phyloP scores from a whole-genome alignment of 441 rosid species.

The Erodium trifolium region DNA sequence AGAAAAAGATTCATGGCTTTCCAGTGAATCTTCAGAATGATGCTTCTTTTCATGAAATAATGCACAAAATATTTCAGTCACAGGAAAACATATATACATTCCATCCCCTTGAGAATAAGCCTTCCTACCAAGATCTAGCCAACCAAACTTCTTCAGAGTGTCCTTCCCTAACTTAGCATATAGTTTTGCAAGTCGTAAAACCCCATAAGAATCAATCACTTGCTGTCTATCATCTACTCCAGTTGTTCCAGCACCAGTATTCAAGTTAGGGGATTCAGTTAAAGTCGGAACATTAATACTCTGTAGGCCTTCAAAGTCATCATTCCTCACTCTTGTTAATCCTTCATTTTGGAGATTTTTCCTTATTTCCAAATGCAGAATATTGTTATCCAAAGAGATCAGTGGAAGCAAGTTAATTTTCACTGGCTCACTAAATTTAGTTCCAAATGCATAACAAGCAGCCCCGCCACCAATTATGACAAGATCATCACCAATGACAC shows the following conservation, averaged over 20 bases:
- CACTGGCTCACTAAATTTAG: constrained; percentile 77
- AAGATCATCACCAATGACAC: constrained; percentile 61
- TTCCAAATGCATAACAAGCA: constrained; percentile 95
- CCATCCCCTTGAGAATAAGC: constrained; percentile 45
- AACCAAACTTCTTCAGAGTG: constrained; percentile 67
- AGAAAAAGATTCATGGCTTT: constrained; percentile 26
- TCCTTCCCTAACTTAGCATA: constrained; percentile 77
- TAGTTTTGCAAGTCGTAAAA: constrained; percentile 51
- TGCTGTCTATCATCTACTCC: constrained; percentile 16
- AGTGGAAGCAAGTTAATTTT: constrained; percentile 53
- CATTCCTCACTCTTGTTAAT: constrained; percentile 18
- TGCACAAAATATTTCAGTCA: constrained; percentile 51
- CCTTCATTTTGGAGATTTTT: constrained; percentile 14
- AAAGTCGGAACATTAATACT: constrained; percentile 14
- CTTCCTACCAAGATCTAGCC: constrained; percentile 84
- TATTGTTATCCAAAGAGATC: background rate
- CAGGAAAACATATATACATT: constrained; percentile 63
- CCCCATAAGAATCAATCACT: constrained; percentile 29
- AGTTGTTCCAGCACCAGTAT: constrained; percentile 21
- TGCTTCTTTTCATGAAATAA: constrained; percentile 34
- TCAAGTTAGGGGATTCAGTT: constrained; percentile 20
- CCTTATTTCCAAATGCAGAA: too few relatives aligned
- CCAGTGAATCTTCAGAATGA: constrained; percentile 21
- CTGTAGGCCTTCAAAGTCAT: too few relatives aligned
- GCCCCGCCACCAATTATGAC: constrained; percentile 87